Conservation (phyloP, 2,329 filamentous ascomycete genomes). For the Rhytidhysteron rufulum region DNA sequence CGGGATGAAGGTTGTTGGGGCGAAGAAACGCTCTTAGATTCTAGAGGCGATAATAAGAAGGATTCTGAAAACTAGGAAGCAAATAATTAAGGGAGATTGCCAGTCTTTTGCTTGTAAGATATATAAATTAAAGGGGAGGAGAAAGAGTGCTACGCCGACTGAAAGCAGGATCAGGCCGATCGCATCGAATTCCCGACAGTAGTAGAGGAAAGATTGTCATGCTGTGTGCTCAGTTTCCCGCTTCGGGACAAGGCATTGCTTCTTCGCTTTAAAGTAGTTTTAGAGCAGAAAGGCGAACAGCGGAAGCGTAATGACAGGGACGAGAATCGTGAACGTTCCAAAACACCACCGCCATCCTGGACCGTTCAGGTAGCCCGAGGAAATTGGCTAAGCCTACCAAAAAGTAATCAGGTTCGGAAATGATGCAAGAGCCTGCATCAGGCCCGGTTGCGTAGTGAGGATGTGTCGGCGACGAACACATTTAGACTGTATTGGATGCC, state of each 20-base stretch:
- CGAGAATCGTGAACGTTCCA: slow-evolving; percentile 61
- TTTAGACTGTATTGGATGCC: slow-evolving; percentile 57
- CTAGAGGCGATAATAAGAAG: slow-evolving; percentile 30
- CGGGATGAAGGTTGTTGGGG: slow-evolving; percentile 36
- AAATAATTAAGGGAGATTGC: slow-evolving; percentile 30
- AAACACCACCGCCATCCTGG: slow-evolving; percentile 65
- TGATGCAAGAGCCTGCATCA: slow-evolving; percentile 59
- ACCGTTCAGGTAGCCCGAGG: slow-evolving; percentile 51
- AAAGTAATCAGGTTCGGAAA: slow-evolving; percentile 65
- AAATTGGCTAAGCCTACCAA: slow-evolving; percentile 58
- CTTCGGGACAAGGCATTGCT: slow-evolving; percentile 46
- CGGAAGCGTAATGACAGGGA: slow-evolving; percentile 58
- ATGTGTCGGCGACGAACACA: slow-evolving; percentile 65
- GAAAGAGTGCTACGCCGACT: slow-evolving; percentile 57
- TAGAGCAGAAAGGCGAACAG: slow-evolving; percentile 54
- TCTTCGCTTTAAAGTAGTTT: slow-evolving; percentile 58
- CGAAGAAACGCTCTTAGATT: slow-evolving; percentile 34
- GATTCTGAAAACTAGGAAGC: slow-evolving; percentile 33
- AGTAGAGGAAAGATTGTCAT: slow-evolving; percentile 37
- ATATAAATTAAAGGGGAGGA: slow-evolving; percentile 63
- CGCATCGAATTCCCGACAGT: slow-evolving; percentile 60
- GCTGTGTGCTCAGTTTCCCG: too few relatives aligned
- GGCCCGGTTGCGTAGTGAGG: slow-evolving; percentile 59
- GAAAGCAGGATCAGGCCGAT: slow-evolving; percentile 59
- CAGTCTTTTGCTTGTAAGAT: slow-evolving; percentile 26